Base-by-base conservation (phyloP, 2,329 filamentous ascomycete species). In the Apiospora aurea region DNA sequence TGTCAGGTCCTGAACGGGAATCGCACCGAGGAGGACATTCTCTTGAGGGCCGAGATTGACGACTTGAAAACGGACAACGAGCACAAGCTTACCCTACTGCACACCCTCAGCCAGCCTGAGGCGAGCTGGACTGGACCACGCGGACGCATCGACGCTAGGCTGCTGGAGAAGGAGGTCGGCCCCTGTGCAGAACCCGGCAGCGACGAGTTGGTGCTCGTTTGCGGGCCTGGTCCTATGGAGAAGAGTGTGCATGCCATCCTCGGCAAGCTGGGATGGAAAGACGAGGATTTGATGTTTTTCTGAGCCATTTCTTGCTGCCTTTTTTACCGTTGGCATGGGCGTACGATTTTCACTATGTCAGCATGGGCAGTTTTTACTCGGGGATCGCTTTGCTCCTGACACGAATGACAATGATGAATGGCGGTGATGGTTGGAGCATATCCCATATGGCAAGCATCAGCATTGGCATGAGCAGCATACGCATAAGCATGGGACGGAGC, bases 1-100 rank as follows among this genome's bases (percentile, higher is more conserved):
- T 97, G 94, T 78, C 82, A 92, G 1, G 86, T 98, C 0, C 83
- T 98, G 0, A 87, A 97, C 77, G 94, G 94, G 0, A 98, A 98
- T 77, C 85, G 94, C 16, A 78, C 86, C 8, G 89, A 94, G 70
- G 91, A 92, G 74, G 95, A 98, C 79, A 97, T 98, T n/a, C 85
- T 98, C 0, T 95, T 93, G 78, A 89, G 87, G 73, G 82, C 86
- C 1, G 93, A 97, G 72, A 85, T 98, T 3, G 94, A 97, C 78
- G 78, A 72, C 0, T 86, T 95, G 77, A 87, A 86, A 0, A 80
- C 76, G 2, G 83, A 82, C 0, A 89, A 91, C 70, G 80, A 81
- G 26, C 84, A 88, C 4, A 87, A 87, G 76, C 94, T 90, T 74
- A 88, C 86, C 71, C 79, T 97, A 16, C 76, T 94, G 7, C 89